Base-by-base conservation (phyloP, 2,329 filamentous ascomycete genomes). In the Paecilomyces niveus region DNA sequence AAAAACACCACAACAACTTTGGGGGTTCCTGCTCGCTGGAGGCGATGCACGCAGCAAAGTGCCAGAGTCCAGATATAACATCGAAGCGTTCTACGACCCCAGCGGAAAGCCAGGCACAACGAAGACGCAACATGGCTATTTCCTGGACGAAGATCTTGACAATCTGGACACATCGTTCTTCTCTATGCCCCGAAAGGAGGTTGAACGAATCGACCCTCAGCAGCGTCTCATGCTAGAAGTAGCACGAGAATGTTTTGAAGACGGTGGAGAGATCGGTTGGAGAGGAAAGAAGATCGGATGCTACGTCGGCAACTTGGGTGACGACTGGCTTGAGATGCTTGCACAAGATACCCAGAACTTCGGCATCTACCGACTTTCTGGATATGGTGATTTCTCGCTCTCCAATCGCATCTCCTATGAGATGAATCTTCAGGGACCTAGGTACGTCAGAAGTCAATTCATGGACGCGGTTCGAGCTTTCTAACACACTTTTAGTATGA, bases 221-320 rank as follows among this genome's bases (percentile, higher is more conserved):
- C 71, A 74, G 53, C 62, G 71, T 1, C 56, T 70, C 32, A 57
- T 73, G 2, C 61, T 75, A 52, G 73, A 75, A 54, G 69, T 71
- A 56, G 64, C 67, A 0, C 68, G 68, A 45, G 72, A 75, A 53
- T 68, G 66, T 10, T 57, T 75, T 8, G 72, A 74, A 51, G 68
- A 70, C 58, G 67, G 64, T 0, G 68, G 72, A 53, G 56, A 72
- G 58, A 62, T 57, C 66, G 62, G 21, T 61, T 70, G 59, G 64
- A 59, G 54, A 59, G 72, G 71, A 50, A 58, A 67, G 59, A 61
- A 72, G 61, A 39, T 68, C 62, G 15, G 73, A 55, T 51, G 65
- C 61, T 74, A 70, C 56, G 59, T 73, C 0, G 72, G 72, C 1
- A 59, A n/a, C 15, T 69, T 67, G 39, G 63, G 63, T 13, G 64